Evolutionary conservation across 139 green algal genomes (phyloP), one percentile per base, ranked within the genome.

Genomic region (Chlorella sp.): DNA sequence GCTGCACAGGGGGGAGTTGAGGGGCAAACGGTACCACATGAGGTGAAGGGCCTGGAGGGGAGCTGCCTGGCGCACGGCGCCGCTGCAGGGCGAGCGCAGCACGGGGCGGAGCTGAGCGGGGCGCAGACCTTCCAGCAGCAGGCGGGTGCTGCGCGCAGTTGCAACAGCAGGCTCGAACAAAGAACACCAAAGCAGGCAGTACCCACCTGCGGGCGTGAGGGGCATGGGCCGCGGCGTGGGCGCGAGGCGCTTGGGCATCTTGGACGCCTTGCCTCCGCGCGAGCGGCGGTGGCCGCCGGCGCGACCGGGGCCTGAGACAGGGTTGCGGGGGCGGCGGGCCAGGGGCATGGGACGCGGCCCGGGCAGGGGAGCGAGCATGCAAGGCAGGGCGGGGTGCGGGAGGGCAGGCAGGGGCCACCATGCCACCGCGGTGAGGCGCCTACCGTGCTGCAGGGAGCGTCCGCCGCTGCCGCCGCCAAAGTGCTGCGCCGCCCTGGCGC

Each of bases 121-220:
- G 43, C 41, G 43, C 26, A 17, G 19, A 76, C 11, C 34, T 7
- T n/a, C 7, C n/a, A 74, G 20, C 8, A 43, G 36, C 36, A 44
- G 36, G 13, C 70, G 54, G 70, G 20, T 56, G 70, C 40, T 34
- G 14, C 24, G 17, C 7, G 8, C 40, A 16, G 17, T 13, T 48
- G 38, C 41, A 34, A 22, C 30, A 70, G 28, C 64, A 1, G 24
- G 62, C 62, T 34, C 2, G 14, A 34, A 70, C 22, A 54, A 26
- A 73, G 32, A 44, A 30, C 20, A 9, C 60, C n/a, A 17, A 76
- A 34, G 1, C 20, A 20, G 1, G 36, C 67, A 41, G 34, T 22
- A 83, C 58, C 30, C 77, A 83, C 77, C 77, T 83, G 77, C 77
- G 28, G 77, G 77, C 28, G 77, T 83, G 28, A 83, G 77, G 34